phyloP scores from a whole-genome alignment of 345 rosid species.

The Rhodamnia argentea region DNA sequence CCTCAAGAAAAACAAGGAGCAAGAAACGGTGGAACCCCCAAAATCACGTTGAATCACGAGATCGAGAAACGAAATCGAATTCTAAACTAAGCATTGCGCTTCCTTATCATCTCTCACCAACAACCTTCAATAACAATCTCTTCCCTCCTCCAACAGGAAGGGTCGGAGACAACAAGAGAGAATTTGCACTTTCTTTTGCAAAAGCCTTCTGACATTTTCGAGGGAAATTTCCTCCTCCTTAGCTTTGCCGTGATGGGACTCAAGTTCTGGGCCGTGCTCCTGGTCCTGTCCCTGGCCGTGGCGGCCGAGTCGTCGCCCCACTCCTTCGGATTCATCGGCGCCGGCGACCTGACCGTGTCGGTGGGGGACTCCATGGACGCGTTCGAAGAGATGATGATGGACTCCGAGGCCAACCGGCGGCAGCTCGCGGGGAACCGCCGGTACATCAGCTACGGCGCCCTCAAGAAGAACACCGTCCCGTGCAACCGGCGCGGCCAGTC shows the following conservation, averaged over 20 bases:
- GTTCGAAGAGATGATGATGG: conserved; percentile 2
- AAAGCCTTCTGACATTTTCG: neutral
- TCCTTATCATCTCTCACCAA: neutral
- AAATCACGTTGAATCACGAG: neutral
- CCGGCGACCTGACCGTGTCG: neutral
- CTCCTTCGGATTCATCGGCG: neutral
- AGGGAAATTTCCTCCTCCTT: neutral
- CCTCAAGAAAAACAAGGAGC: neutral
- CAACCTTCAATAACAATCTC: neutral
- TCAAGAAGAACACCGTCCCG: conserved; percentile 23
- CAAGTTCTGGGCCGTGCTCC: neutral
- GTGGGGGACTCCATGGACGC: neutral
- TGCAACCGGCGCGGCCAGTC: conserved; percentile 35
- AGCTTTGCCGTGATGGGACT: neutral
- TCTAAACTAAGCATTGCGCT: neutral
- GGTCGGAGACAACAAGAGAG: neutral
- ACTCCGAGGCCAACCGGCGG: conserved; percentile 1
- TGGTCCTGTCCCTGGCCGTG: neutral
- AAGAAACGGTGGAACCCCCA: neutral
- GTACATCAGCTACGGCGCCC: conserved; percentile 37
- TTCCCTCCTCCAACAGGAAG: neutral
- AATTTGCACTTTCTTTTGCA: neutral
- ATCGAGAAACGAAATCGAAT: neutral
- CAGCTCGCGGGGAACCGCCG: neutral
- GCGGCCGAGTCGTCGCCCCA: neutral